Evolutionary conservation across 495 filamentous ascomycete genomes (phyloP).

Genomic region (Penicillium turbatum): DNA sequence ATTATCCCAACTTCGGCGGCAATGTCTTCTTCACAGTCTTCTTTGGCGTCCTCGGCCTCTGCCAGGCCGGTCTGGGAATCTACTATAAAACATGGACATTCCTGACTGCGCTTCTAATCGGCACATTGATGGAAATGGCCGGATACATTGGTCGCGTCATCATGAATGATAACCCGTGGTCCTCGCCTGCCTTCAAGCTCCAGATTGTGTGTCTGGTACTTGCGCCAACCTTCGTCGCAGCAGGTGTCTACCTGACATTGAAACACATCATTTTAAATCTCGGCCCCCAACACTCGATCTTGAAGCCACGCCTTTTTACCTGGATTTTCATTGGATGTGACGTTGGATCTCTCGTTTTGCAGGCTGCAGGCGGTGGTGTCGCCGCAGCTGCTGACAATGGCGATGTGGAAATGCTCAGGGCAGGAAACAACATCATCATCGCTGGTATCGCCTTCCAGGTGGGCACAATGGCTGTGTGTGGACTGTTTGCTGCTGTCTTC

Average conservation of each 20-base stretch:
- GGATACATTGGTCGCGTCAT: conserved; percentile 60
- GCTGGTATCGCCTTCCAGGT: conserved; percentile 70
- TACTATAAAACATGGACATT: conserved; percentile 61
- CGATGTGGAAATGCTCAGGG: conserved; percentile 23
- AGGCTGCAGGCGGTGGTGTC: conserved; percentile 61
- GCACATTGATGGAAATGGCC: conserved; percentile 43
- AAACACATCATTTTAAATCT: conserved; percentile 59
- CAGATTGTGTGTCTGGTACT: conserved; percentile 66
- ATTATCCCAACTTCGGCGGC: conserved; percentile 59
- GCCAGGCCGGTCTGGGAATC: conserved; percentile 48
- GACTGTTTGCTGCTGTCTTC: conserved; percentile 47
- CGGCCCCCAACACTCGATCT: conserved; percentile 48
- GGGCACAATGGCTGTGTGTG: conserved; percentile 57
- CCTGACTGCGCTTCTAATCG: conserved; percentile 47
- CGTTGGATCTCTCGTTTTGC: conserved; percentile 57
- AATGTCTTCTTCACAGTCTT: conserved; percentile 58
- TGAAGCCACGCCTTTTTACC: conserved; percentile 58
- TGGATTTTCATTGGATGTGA: conserved; percentile 67
- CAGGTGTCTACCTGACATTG: conserved; percentile 63
- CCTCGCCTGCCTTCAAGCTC: conserved; percentile 54
- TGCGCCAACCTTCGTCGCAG: conserved; percentile 60
- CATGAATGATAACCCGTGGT: conserved; percentile 59
- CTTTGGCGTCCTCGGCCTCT: conserved; percentile 47
- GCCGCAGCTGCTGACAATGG: conserved; percentile 37
- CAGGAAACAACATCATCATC: conserved; percentile 61